Evolutionary conservation across 2,329 filamentous ascomycete species (phyloP).

Genomic region (Diaporthe australafricana): DNA sequence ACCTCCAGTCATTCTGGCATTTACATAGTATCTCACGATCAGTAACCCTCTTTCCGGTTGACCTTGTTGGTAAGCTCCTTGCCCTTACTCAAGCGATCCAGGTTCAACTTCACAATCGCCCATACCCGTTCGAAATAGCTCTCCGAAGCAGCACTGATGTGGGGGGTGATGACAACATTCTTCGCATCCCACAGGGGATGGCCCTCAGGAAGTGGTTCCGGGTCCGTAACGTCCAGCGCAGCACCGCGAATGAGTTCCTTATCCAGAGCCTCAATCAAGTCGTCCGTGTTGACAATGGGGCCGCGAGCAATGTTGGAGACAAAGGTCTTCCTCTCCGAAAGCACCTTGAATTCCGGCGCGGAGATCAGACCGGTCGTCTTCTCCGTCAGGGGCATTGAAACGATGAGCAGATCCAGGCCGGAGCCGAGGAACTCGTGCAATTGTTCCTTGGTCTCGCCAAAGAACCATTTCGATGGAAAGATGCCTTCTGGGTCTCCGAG

Average conservation of each 20-base stretch:
- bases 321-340: constrained; percentile 64
- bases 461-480: constrained; percentile 64
- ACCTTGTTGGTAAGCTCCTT: constrained; percentile 54
- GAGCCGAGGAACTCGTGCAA: constrained; percentile 63
- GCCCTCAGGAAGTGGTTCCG: constrained; percentile 77
- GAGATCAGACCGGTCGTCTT: constrained; percentile 64
- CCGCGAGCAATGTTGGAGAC: constrained; percentile 79
- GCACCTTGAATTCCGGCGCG: constrained; percentile 59
- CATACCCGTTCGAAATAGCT: constrained; percentile 54
- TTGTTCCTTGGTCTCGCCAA: constrained; percentile 54
- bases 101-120: constrained; percentile 56
- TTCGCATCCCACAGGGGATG: constrained; percentile 77
- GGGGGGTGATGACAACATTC: constrained; percentile 74
- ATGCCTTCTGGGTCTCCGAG: constrained; percentile 66
- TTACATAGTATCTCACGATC: too few species aligned
- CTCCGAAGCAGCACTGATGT: constrained; percentile 57
- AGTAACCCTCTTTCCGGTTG: constrained; percentile 49
- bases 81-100: constrained; percentile 52
- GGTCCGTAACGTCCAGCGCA: constrained; percentile 82
- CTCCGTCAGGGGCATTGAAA: constrained; percentile 63
- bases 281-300: constrained; percentile 60
- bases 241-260: constrained; percentile 66
- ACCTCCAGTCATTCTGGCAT: too few species aligned
- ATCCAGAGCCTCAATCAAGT: constrained; percentile 71
- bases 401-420: constrained; percentile 64